Evolutionary conservation across 2,329 filamentous ascomycete species (phyloP), one percentile per base, ranked within the genome.

Genomic region (Fusarium napiforme): DNA sequence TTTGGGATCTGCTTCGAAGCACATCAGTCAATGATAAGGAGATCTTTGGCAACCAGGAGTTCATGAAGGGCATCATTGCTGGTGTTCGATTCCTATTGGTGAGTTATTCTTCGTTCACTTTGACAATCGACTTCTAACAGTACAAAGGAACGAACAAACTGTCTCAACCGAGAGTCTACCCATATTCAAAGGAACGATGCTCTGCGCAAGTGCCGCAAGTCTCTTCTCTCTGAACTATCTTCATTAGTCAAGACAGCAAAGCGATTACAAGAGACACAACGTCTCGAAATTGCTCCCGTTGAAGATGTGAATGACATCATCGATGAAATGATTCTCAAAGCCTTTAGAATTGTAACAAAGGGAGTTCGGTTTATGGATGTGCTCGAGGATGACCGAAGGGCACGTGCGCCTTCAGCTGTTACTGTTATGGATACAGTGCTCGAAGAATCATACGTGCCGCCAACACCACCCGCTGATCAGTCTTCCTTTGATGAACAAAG

Each of bases 291-390:
- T 1, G 82, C 84, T 19, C 84, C 87, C 0, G 80, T 83, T 1
- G 88, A 92, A 36, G 87, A 90, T 50, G 86, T 93, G 18, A 94
- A 94, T 77, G 90, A 93, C 76, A 89, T 96, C 64, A 89, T 98
- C 64, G 96, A 98, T 78, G 93, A 97, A 80, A 94, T 98, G 89
- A 93, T 98, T 30, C 85, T 97, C 60, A 96, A 95, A 81, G 95
- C 95, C 0, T 98, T 97, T 85, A 95, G 93, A 79, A 95, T 98
- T 59, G 93, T 97, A n/a, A 96, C 92, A 53, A 92, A 96, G 77
- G 95, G 93, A 19, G 94, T 98, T 32, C 89, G 92, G 49, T 98
- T 99, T 78, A 87, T 97, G 46, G 96, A 99, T 76, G 88, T 96
- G 5, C 91, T 96, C 84, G 92, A 93, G 42, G 93, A 90, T 21